Base-by-base conservation (phyloP, 164 flowering plant species). In the Macadamia integrifolia region DNA sequence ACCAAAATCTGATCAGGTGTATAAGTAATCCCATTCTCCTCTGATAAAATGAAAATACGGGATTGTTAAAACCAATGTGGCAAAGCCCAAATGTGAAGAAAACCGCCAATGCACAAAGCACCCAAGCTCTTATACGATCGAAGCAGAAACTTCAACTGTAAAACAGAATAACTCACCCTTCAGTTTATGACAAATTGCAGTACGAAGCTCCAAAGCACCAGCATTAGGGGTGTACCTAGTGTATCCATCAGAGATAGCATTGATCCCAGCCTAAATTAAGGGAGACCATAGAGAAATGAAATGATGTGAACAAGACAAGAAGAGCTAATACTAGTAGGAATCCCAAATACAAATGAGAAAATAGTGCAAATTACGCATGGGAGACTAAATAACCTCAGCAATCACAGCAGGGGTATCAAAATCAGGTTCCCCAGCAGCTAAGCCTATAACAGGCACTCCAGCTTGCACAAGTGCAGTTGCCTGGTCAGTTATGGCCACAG, bases 371-470 rank as follows among this genome's bases (percentile, higher is more conserved):
- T 53, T 53, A 53, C 18, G 17, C 57, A 17, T 14, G 15, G 15
- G 17, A 3, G 18, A 53, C 2, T 10, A 44, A 18, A 52, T 49
- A 52, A 93, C 98, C 93, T 94, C 93, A 9, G 90, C 83, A 69
- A 94, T 83, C 11, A 66, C 75, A 18, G 83, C 68, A 62, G 99
- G 99, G 42, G 99, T 92, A 69, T 92, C 95, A 60, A 94, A 94
- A 81, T 94, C 97, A 58, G 99, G 97, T 73, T 94, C 99, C 62
- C 99, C 99, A 40, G 94, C 97, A 8, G 99, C 94, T 69, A 94
- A 75, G 14, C 85, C 72, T n/a, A 94, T 92, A 59, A 94, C 93
- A 64, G 97, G 97, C 40, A 90, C 88, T 35, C 99, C 97, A 60
- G 96, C 89, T 83, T 87, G 88, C 52, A 72, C 85, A 62, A 94